A percentile compares a stretch with the other conserved stretches of the same genome.
Conservation (phyloP, 345 rosid species). For the Combretum micranthum region DNA sequence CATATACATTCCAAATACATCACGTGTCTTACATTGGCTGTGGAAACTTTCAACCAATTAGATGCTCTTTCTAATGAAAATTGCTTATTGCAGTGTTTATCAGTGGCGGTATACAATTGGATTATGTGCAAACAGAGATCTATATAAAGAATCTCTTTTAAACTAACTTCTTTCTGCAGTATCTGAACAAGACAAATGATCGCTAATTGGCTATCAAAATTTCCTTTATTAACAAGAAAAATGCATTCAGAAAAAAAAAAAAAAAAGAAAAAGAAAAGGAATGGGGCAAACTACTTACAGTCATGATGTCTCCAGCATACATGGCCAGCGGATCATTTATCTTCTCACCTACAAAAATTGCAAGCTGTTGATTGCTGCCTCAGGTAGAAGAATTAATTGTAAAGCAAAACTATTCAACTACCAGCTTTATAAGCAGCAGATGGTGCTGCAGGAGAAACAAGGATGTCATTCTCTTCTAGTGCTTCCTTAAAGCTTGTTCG, state of each 20-base stretch:
- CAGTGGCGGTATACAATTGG: too few relatives aligned
- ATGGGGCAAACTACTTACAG: slow-evolving; percentile 36
- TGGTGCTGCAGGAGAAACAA: slow-evolving; percentile 91
- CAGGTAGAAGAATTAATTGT: background rate
- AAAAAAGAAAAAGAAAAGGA: background rate
- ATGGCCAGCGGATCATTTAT: slow-evolving; percentile 83
- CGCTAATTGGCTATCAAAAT: too few relatives aligned
- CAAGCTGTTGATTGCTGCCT: background rate
- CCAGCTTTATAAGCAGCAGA: slow-evolving; percentile 89
- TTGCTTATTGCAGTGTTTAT: too few relatives aligned
- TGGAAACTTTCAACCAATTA: too few relatives aligned
- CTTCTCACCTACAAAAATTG: slow-evolving; percentile 61
- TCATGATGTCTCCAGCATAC: slow-evolving; percentile 96
- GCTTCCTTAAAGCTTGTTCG: slow-evolving; percentile 62
- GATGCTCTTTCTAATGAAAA: too few relatives aligned
- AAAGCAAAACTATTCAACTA: slow-evolving; percentile 14
- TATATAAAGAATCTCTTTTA: too few relatives aligned
- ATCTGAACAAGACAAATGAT: too few relatives aligned
- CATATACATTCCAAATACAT: too few relatives aligned
- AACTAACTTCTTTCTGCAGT: too few relatives aligned
- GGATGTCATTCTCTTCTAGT: slow-evolving; percentile 63
- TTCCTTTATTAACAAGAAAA: background rate
- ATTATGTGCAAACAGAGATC: too few relatives aligned
- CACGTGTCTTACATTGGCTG: too few relatives aligned
- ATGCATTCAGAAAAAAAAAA: background rate